phyloP scores from a whole-genome alignment of 106 monocot species.

The Phalaenopsis aphrodite region DNA sequence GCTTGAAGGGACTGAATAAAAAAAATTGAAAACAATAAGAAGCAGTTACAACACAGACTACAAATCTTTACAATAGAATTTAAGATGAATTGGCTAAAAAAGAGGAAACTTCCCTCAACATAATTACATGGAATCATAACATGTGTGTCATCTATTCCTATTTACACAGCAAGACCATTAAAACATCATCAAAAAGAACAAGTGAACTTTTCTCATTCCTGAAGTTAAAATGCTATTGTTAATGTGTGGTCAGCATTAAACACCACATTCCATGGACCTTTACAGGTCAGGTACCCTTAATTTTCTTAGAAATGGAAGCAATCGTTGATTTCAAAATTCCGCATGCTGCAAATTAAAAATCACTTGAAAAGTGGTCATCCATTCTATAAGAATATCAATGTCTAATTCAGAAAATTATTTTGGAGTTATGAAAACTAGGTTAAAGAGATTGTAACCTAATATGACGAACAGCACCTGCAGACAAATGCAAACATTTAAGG shows the following conservation, averaged over 20 bases:
- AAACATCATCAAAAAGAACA: neutral
- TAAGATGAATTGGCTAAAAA: neutral
- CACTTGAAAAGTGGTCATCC: neutral
- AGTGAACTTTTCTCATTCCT: neutral
- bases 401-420: too few species aligned
- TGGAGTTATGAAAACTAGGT: too few species aligned
- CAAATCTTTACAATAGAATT: neutral
- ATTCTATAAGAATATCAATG: neutral
- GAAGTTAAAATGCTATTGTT: neutral
- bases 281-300: neutral
- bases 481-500: neutral
- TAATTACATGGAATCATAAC: neutral
- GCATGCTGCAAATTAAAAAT: neutral
- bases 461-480: neutral
- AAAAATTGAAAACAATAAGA: neutral
- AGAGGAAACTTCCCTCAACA: neutral
- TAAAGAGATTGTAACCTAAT: neutral
- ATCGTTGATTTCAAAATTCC: neutral
- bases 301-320: neutral
- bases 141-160: neutral
- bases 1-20: slow-evolving; percentile 82
- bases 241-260: neutral
- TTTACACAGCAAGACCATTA: neutral
- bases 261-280: neutral
- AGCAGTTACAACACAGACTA: neutral